phyloP scores from a whole-genome alignment of 768 basidiomycete genomes.

The Auricularia sp. region DNA sequence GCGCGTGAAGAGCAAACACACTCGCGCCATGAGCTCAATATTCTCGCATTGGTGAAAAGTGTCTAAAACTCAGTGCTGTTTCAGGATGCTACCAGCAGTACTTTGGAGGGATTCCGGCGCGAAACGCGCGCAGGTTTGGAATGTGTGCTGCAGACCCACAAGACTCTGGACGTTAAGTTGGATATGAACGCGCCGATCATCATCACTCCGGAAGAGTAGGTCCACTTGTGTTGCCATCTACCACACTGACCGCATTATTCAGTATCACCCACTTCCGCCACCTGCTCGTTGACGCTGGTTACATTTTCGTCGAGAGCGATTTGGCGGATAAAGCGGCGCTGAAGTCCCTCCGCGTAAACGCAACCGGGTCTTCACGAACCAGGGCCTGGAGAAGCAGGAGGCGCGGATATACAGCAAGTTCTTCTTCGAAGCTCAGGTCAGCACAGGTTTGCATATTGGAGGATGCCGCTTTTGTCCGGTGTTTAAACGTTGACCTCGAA shows the following conservation, averaged over 20 bases:
- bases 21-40: conserved; percentile 10
- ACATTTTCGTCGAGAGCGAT: conserved; percentile 87
- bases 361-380: conserved; percentile 73
- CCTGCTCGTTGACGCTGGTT: conserved; percentile 90
- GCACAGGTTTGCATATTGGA: conserved; percentile 61
- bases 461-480: no score
- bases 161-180: conserved; percentile 92
- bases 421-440: conserved; percentile 63
- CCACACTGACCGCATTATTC: neutral
- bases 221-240: conserved; percentile 1
- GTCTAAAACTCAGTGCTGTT: neutral
- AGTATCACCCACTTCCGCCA: conserved; percentile 78
- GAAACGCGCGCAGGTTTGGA: conserved; percentile 92
- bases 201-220: conserved; percentile 88
- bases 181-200: conserved; percentile 96
- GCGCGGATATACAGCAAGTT: conserved; percentile 93
- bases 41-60: neutral
- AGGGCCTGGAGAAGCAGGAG: conserved; percentile 78
- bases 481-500: conserved; percentile 5
- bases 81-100: conserved; percentile 85
- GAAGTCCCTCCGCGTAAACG: conserved; percentile 70
- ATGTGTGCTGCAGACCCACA: conserved; percentile 85
- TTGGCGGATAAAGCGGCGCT: conserved; percentile 77
- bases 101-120: conserved; percentile 84
- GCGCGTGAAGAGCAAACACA: conserved; percentile 49